Base-by-base conservation (phyloP, 129 eudicot species). In the Flaveria sonorensis region DNA sequence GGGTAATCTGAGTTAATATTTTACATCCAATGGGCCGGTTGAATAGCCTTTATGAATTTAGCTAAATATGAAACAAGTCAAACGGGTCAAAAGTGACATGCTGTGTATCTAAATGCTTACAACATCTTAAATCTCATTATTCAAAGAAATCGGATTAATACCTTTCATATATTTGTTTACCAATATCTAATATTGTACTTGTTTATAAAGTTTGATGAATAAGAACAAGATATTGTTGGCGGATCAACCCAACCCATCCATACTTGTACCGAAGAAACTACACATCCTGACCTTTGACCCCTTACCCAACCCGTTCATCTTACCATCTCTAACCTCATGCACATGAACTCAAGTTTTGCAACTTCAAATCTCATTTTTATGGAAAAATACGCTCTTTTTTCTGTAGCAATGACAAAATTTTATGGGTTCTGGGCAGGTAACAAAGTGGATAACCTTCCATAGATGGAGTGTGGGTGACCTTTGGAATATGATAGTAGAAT, bases 401-500 rank as follows among this genome's bases (percentile, higher is more conserved):
- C n/a, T n/a, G n/a, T n/a, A 23, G 4, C 46, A 32, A 16, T 83
- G 12, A 73, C 48, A 30, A 47, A 42, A 4, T 66, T 56, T 64
- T 24, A 2, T 46, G 19, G 19, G 13, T 60, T 69, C 10, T 23
- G 13, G 39, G 76, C 82, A 89, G 95, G 89, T 87, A 46, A 83
- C 87, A 11, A 70, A 42, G 45, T 92, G 98, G 98, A 90, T 92
- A 7, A 32, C 39, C 0, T 81, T 79, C 6, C 91, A 92, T 1
- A 62, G 53, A 78, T 92, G 98, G 98, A 92, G 28, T 47, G 98
- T 92, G 2, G 96, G 94, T 21, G 98, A 92, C 26, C 86, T 92
- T 30, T 92, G 96, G 96, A 78, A 84, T 46, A 86, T 88, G 88
- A 72, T 90, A 64, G 83, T n/a, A 42, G 96, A 92, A 59, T 92